Evolutionary conservation across 2,329 filamentous ascomycete genomes (phyloP), one percentile per base, ranked within the genome.

Genomic region (Colletotrichum sp.): DNA sequence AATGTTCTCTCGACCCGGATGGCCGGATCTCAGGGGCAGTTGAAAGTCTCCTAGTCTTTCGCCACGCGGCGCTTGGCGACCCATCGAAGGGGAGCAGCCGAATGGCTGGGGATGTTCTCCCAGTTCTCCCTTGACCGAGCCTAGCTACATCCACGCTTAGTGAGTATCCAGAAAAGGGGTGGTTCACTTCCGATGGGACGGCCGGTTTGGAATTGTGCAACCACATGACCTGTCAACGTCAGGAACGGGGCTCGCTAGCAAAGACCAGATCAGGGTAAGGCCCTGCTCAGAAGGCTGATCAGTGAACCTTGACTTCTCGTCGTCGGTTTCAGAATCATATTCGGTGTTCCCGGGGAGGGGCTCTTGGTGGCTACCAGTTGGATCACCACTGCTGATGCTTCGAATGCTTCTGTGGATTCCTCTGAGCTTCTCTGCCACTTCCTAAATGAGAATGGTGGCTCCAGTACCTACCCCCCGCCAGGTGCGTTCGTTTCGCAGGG

Each of bases 51-150:
- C 74, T 76, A 77, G 70, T 68, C 69, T 34, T 69, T 71, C 62
- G 75, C 75, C 69, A 78, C 75, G 75, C 75, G 71, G 64, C 36
- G 70, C 71, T 70, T 71, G 70, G 62, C 62, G 76, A 71, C 76
- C 76, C 76, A 77, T 71, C 59, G 18, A 78, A 75, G 76, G 75
- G 76, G 76, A 77, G 59, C 69, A 78, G 76, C 76, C 76, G 76
- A 78, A 78, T 78, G 76, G 76, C 49, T 78, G 76, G 75, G 76
- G 71, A 78, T 76, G 55, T 49, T 60, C 60, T 66, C 39, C 49
- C 36, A 67, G 28, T 55, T 52, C 60, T 65, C 69, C 74, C 69
- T 72, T 67, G 74, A 62, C 65, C 32, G 66, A 74, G 57, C 21
- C 74, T 70, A 76, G 44, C 75, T 72, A n/a, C 55, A 64, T 75